Evolutionary conservation across 1,139 yeast species (phyloP).

Genomic region (Geotrichum histeridarum): DNA sequence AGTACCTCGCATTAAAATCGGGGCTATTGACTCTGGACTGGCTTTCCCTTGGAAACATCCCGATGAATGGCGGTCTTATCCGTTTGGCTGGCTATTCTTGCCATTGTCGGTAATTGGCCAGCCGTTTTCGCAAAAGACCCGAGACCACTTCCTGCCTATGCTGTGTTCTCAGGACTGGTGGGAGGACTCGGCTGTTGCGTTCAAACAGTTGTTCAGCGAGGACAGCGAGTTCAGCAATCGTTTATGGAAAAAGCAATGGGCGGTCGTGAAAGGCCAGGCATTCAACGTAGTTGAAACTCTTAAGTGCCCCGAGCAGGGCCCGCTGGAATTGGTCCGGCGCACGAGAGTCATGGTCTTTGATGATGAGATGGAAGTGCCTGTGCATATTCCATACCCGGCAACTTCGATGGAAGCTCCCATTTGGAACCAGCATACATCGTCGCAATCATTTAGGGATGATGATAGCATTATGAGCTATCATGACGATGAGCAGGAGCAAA

Average conservation of each 20-base stretch:
- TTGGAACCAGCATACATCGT: background rate
- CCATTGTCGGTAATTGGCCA: slow-evolving; percentile 62
- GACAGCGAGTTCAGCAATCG: slow-evolving; percentile 62
- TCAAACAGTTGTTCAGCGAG: slow-evolving; percentile 48
- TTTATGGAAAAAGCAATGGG: slow-evolving; percentile 65
- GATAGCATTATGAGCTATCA: background rate
- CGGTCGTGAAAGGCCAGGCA: slow-evolving; percentile 74
- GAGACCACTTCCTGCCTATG: slow-evolving; percentile 55
- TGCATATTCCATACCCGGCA: slow-evolving; percentile 35
- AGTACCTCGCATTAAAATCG: slow-evolving; percentile 49
- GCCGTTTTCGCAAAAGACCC: slow-evolving; percentile 56
- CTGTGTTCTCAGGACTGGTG: slow-evolving; percentile 66
- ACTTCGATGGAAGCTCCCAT: slow-evolving; percentile 37
- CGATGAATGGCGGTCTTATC: slow-evolving; percentile 76
- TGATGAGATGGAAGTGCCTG: slow-evolving; percentile 57
- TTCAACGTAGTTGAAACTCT: slow-evolving; percentile 67
- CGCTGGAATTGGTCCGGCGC: slow-evolving; percentile 59
- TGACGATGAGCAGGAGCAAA: slow-evolving; percentile 6
- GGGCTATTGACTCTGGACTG: slow-evolving; percentile 73
- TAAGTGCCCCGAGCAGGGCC: slow-evolving; percentile 56
- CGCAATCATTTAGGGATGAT: background rate
- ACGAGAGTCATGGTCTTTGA: slow-evolving; percentile 57
- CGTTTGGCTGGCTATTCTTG: slow-evolving; percentile 72
- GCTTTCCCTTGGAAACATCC: slow-evolving; percentile 84
- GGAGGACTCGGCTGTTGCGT: slow-evolving; percentile 51